These are phyloP conservation scores for Xerocomus minutiporus DNA, from an alignment of 1,284 basidiomycete species.

Conservation along the genomic window DNA sequence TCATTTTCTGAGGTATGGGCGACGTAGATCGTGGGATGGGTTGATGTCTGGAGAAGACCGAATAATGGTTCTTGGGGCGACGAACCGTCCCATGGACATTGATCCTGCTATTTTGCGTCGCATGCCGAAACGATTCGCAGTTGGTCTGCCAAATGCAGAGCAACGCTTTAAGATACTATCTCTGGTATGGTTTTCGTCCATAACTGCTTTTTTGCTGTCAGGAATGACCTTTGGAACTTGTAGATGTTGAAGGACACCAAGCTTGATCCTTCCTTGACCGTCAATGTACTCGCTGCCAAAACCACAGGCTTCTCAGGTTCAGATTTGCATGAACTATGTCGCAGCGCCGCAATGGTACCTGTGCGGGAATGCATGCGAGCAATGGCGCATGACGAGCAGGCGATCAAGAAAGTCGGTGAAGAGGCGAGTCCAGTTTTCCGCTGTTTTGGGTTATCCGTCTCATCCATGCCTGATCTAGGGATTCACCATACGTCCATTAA, in stretches of 20 bases:
- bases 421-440: slow-evolving; percentile 42
- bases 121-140: slow-evolving; percentile 97
- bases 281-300: slow-evolving; percentile 65
- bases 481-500: slow-evolving; percentile 70
- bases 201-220: background rate
- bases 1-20: background rate
- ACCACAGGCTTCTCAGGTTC: slow-evolving; percentile 86
- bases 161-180: slow-evolving; percentile 89
- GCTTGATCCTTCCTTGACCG: slow-evolving; percentile 61
- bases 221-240: background rate
- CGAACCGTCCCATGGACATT: slow-evolving; percentile 93
- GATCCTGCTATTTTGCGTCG: slow-evolving; percentile 92
- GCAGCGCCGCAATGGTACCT: slow-evolving; percentile 89
- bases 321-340: slow-evolving; percentile 92
- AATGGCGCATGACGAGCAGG: slow-evolving; percentile 49
- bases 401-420: slow-evolving; percentile 49
- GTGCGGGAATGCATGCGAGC: slow-evolving; percentile 82
- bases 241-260: slow-evolving; percentile 84
- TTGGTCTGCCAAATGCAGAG: slow-evolving; percentile 75
- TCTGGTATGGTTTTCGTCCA: slow-evolving; percentile 51
- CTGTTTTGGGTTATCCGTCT: background rate
- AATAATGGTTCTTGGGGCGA: slow-evolving; percentile 93
- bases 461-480: slow-evolving; percentile 43
- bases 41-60: slow-evolving; percentile 80
- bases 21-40: slow-evolving; percentile 88